Evolutionary conservation across 1,284 basidiomycete species (phyloP).

Genomic region (Fomitopsis betulina): DNA sequence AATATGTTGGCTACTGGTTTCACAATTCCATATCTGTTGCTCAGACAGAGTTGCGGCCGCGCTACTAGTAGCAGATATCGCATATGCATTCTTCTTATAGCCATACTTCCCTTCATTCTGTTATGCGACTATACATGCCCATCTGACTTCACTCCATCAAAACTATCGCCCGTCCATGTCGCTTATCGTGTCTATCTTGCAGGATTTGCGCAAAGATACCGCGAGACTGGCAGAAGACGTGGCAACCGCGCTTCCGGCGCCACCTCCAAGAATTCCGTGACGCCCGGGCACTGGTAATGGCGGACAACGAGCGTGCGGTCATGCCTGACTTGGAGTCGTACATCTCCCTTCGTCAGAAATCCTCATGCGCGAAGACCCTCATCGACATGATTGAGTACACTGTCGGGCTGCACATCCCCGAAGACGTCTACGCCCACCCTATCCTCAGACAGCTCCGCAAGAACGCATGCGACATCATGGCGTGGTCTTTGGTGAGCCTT

Average conservation of each 20-base stretch:
- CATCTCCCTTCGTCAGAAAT: slow-evolving; percentile 38
- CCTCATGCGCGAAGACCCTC: slow-evolving; percentile 45
- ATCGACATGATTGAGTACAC: slow-evolving; percentile 52
- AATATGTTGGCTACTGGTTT: too few relatives aligned
- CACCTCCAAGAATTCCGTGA: slow-evolving; percentile 25
- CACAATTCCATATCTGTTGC: too few relatives aligned
- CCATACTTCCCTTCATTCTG: too few relatives aligned
- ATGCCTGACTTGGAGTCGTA: slow-evolving; percentile 43
- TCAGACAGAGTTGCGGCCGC: too few relatives aligned
- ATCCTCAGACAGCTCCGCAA: slow-evolving; percentile 31
- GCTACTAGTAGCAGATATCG: too few relatives aligned
- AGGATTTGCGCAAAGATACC: slow-evolving; percentile 6
- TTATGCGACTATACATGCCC: too few relatives aligned
- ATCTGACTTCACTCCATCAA: too few relatives aligned
- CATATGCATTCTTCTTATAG: too few relatives aligned
- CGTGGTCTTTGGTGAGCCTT: slow-evolving; percentile 41
- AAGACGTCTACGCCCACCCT: slow-evolving; percentile 25
- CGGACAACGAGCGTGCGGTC: slow-evolving; percentile 19
- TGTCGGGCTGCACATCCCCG: slow-evolving; percentile 40
- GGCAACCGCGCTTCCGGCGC: slow-evolving; percentile 27
- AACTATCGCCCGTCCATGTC: neutral
- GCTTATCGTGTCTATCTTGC: neutral
- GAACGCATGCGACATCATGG: slow-evolving; percentile 40
- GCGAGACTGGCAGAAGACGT: slow-evolving; percentile 14
- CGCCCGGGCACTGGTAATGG: slow-evolving; percentile 18